A percentile compares a stretch with the other conserved stretches of the same genome.
These are phyloP conservation scores for Colletotrichum coccodes DNA, from an alignment of 2,329 filamentous ascomycete species.

Conservation along the genomic window DNA sequence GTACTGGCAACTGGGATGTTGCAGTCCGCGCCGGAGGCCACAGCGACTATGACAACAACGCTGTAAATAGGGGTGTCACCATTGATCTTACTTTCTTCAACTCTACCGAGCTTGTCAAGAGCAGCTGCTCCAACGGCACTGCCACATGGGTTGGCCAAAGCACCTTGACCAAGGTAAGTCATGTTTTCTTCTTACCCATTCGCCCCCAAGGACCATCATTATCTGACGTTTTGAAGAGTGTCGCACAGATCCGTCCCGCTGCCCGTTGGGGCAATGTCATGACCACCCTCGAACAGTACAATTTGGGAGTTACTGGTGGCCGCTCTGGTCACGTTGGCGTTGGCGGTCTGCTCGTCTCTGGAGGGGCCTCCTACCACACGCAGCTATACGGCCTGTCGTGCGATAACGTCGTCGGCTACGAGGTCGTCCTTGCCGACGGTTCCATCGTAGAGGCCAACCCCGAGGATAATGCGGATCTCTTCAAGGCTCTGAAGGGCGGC, in stretches of 20 bases:
- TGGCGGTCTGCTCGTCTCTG: conserved; percentile 43
- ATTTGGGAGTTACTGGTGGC: conserved; percentile 37
- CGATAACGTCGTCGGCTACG: conserved; percentile 53
- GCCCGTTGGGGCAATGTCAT: conserved; percentile 38
- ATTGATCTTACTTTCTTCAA: conserved; percentile 50
- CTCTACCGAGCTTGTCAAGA: conserved; percentile 36
- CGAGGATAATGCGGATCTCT: conserved; percentile 52
- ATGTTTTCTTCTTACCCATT: accelerated
- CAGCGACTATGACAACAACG: conserved; percentile 54
- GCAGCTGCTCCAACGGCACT: conserved; percentile 3
- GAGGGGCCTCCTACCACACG: conserved; percentile 37
- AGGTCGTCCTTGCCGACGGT: conserved; percentile 57
- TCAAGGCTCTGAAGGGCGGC: conserved; percentile 58
- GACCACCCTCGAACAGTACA: conserved; percentile 32
- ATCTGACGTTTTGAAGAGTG: background rate
- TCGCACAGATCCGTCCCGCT: conserved; percentile 43
- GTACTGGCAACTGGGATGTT: conserved; percentile 30
- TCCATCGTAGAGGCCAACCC: conserved; percentile 51
- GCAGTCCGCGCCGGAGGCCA: conserved; percentile 57
- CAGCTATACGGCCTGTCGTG: conserved; percentile 49
- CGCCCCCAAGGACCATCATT: too few relatives aligned
- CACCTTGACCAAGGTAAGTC: conserved; percentile 1
- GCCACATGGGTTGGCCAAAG: conserved; percentile 1
- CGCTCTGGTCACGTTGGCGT: conserved; percentile 38
- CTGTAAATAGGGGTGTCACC: conserved; percentile 47